Base-by-base conservation (phyloP, 495 filamentous ascomycete genomes). In the Aspergillus hancockii region DNA sequence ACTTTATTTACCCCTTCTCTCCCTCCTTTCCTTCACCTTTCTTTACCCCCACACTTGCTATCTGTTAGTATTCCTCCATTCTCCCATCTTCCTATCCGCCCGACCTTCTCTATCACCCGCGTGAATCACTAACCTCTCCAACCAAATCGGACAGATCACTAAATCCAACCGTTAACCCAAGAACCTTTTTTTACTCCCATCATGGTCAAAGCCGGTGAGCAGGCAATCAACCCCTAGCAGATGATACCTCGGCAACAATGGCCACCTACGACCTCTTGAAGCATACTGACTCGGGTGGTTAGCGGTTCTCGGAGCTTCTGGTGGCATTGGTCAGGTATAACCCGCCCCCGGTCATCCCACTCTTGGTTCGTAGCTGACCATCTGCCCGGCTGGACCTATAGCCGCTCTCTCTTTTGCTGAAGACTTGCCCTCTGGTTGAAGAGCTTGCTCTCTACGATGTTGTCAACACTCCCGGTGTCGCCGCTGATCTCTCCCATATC, bases 371-470 rank as follows among this genome's bases (percentile, higher is more conserved):
- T 25, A 19, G 18, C 43, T 22, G 14, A 55, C 16, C 18, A 25
- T 22, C 43, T n/a, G 28, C 16, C 12, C 7, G 50, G 34, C 36
- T 41, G 41, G 40, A 4, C 51, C 10, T 52, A 21, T 57, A 98
- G 95, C 94, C 94, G 46, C 81, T 98, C 67, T 98, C 95, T 60
- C 92, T 98, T 63, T 86, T 98, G 67, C 79, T 97, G 65, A 98
- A 98, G 84, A 82, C 86, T 58, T 89, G 80, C 55, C 90, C 92
- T 36, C 85, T 93, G 61, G 77, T 98, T 62, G 86, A 93, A 67
- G 90, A 97, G 80, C 89, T 98, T 69, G 81, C 92, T 53, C 88
- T 98, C 63, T 98, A 97, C 83, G 94, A 98, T 93, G 92, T 98
- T 60, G 94, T 97, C 74, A 97, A 97, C 83, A 95, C 93, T 45